Percentiles rank a stretch among this genome's conserved stretches.
Evolutionary conservation across 2,329 filamentous ascomycete species (phyloP).

Genomic region (Venturia aucupariae): DNA sequence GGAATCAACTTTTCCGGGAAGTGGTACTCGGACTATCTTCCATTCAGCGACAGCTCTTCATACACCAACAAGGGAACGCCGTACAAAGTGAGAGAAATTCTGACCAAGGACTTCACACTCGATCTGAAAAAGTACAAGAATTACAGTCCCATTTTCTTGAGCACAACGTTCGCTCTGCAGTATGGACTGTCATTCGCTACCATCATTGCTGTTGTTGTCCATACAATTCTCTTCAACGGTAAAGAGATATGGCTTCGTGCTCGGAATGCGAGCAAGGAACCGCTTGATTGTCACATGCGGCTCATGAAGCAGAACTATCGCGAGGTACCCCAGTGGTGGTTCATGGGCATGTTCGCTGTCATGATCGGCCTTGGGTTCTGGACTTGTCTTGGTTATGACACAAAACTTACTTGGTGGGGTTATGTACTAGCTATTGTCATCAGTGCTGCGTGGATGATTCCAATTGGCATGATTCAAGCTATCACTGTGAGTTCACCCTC

Average conservation of each 20-base stretch:
- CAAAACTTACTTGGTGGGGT: slow-evolving; percentile 38
- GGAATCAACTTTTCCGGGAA: slow-evolving; percentile 18
- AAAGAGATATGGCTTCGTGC: slow-evolving; percentile 32
- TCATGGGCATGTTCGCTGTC: slow-evolving; percentile 44
- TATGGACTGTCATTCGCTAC: slow-evolving; percentile 31
- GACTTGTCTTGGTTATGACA: slow-evolving; percentile 23
- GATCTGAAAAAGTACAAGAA: slow-evolving; percentile 25
- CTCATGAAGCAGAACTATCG: slow-evolving; percentile 25
- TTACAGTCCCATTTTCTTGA: slow-evolving; percentile 30
- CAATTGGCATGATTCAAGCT: slow-evolving; percentile 52
- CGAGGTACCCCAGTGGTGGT: slow-evolving; percentile 30
- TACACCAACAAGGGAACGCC: slow-evolving; percentile 27
- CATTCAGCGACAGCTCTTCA: slow-evolving; percentile 22
- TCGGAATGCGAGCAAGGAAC: slow-evolving; percentile 22
- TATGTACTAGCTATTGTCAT: slow-evolving; percentile 45
- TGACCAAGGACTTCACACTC: slow-evolving; percentile 24
- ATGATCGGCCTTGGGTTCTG: slow-evolving; percentile 32
- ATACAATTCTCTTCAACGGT: slow-evolving; percentile 28
- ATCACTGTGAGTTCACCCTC: slow-evolving; percentile 32
- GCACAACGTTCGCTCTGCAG: slow-evolving; percentile 29
- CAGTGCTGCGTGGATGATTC: slow-evolving; percentile 26
- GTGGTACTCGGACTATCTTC: slow-evolving; percentile 27
- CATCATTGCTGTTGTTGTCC: slow-evolving; percentile 28
- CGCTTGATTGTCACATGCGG: slow-evolving; percentile 27
- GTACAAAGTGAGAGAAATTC: slow-evolving; percentile 27